phyloP scores from a whole-genome alignment of 2,329 filamentous ascomycete genomes.

The Chaetomiaceae sp. region DNA sequence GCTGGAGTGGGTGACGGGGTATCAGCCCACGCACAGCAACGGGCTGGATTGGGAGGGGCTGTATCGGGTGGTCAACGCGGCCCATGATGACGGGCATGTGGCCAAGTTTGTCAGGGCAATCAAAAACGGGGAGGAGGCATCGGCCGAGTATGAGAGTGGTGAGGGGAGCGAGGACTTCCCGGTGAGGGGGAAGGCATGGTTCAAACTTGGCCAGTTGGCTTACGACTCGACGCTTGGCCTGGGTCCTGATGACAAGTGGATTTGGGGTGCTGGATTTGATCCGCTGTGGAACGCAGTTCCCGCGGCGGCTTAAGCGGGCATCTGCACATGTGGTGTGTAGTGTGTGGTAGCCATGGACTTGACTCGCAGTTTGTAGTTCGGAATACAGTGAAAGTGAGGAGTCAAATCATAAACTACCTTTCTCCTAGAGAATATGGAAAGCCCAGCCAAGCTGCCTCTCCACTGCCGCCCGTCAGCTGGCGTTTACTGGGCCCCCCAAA shows the following conservation, averaged over 20 bases:
- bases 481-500: too few species aligned
- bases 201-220: neutral
- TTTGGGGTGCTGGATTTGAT: neutral
- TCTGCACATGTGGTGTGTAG: too few species aligned
- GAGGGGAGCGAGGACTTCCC: neutral
- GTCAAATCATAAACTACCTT: too few species aligned
- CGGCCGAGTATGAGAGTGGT: neutral
- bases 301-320: too few species aligned
- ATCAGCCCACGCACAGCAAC: slow-evolving; percentile 21
- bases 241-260: neutral
- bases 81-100: slow-evolving; percentile 34
- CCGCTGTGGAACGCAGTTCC: neutral
- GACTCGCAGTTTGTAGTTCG: too few species aligned
- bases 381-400: too few species aligned
- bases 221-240: neutral
- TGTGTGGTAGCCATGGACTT: too few species aligned
- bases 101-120: slow-evolving; percentile 34
- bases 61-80: slow-evolving; percentile 22
- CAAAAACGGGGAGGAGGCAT: slow-evolving; percentile 32
- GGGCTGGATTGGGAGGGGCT: slow-evolving; percentile 28
- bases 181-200: neutral
- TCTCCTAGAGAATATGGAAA: too few species aligned
- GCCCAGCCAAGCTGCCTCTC: too few species aligned
- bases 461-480: too few species aligned
- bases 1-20: slow-evolving; percentile 14